Percentiles rank a stretch among this genome's conserved stretches.
Evolutionary conservation across 805 yeast genomes (phyloP).

Genomic region (Wickerhamomyces chaumierensis): DNA sequence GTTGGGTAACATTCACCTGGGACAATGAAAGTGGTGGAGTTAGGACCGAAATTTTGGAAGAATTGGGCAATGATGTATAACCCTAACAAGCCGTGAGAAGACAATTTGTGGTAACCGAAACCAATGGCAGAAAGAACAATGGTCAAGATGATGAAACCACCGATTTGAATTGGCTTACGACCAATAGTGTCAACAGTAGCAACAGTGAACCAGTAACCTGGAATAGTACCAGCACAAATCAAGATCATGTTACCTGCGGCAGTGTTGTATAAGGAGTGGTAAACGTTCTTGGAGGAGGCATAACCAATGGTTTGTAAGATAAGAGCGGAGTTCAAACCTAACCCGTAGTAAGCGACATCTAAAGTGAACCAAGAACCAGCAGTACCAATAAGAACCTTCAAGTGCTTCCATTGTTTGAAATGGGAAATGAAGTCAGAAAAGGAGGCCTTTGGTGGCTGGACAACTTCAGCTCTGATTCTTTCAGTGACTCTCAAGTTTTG

Average conservation of each 20-base stretch:
- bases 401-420: constrained; percentile 76
- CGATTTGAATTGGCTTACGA: constrained; percentile 72
- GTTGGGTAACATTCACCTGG: constrained; percentile 94
- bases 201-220: constrained; percentile 85
- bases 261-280: constrained; percentile 57
- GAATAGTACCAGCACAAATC: constrained; percentile 90
- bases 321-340: constrained; percentile 70
- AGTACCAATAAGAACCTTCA: constrained; percentile 76
- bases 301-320: constrained; percentile 79
- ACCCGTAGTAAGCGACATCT: constrained; percentile 87
- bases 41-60: constrained; percentile 89
- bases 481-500: constrained; percentile 35
- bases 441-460: constrained; percentile 71
- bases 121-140: constrained; percentile 69
- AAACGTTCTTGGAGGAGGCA: constrained; percentile 61
- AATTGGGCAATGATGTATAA: constrained; percentile 74
- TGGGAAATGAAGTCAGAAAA: constrained; percentile 60
- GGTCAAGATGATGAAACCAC: constrained; percentile 67
- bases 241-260: constrained; percentile 90
- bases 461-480: constrained; percentile 41
- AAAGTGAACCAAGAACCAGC: constrained; percentile 87
- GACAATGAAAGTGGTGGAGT: constrained; percentile 80
- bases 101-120: constrained; percentile 66
- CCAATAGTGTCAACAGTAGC: constrained; percentile 75
- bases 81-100: constrained; percentile 59